These are phyloP conservation scores for Fusarium irregulare DNA, from an alignment of 2,329 filamentous ascomycete genomes.

Conservation along the genomic window DNA sequence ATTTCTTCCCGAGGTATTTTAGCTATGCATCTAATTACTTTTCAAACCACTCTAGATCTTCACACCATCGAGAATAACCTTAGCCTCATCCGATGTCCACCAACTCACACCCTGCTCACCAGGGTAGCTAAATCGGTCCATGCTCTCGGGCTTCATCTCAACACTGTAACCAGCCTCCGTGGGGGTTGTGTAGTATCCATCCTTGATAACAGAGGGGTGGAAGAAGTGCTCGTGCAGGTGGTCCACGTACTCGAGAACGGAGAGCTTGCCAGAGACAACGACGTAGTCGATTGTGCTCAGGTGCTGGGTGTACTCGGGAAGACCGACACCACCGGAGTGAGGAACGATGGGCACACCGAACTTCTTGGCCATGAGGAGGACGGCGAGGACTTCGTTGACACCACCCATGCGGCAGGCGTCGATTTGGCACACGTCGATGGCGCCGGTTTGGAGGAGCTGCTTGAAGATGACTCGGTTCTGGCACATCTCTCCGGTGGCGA, in stretches of 20 bases:
- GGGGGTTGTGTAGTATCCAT: constrained; percentile 90
- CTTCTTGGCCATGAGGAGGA: constrained; percentile 86
- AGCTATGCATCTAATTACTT: constrained; percentile 17
- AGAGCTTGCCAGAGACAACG: constrained; percentile 82
- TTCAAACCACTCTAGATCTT: constrained; percentile 58
- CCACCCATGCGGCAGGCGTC: constrained; percentile 91
- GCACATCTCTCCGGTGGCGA: constrained; percentile 94
- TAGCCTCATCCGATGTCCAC: constrained; percentile 88
- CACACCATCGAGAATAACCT: constrained; percentile 73
- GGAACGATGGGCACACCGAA: constrained; percentile 85
- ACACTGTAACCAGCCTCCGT: constrained; percentile 87
- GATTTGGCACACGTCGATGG: constrained; percentile 89
- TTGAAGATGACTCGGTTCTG: constrained; percentile 96
- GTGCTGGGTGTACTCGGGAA: constrained; percentile 95
- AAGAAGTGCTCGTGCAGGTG: constrained; percentile 94
- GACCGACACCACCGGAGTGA: constrained; percentile 87
- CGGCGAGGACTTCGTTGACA: constrained; percentile 92
- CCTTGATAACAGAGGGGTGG: constrained; percentile 81
- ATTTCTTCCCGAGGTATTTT: constrained; percentile 23
- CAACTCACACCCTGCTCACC: constrained; percentile 82
- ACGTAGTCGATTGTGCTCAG: constrained; percentile 94
- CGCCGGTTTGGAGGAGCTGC: constrained; percentile 82
- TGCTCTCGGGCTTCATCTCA: constrained; percentile 90
- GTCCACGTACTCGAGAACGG: constrained; percentile 90
- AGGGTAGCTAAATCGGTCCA: constrained; percentile 82